Base-by-base conservation (phyloP, 495 filamentous ascomycete species). In the Penicillium bialowiezense region DNA sequence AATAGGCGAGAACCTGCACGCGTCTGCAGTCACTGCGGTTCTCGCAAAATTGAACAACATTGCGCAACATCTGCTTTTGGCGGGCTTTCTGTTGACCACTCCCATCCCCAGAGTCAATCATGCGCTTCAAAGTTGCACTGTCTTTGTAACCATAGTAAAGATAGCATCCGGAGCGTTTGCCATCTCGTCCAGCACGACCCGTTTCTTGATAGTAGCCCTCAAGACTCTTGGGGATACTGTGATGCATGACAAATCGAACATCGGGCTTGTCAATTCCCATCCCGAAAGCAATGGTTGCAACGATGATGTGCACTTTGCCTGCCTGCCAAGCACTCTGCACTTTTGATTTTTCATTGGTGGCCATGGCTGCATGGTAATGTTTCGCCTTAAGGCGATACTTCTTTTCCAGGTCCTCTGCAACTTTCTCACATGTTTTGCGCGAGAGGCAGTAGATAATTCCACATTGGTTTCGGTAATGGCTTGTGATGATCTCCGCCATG, bases 191-290 rank as follows among this genome's bases (percentile, higher is more conserved):
- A 17, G 93, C 93, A 37, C 93, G 87, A 0, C 93, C 93, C 9
- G 91, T 98, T 60, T 98, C 95, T 60, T 98, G 93, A 56, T 96
- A 97, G 61, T 98, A 98, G 0, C 92, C 95, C 67, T 98, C 93
- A n/a, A 98, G 75, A 58, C 89, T 95, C 67, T 96, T 96, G 1
- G 93, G 93, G 6, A 97, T 76, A 14, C 80, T 86, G 56, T 95
- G 84, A 65, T 98, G 93, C 24, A 98, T 90, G 33, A 98, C 91
- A 55, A 91, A 97, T 10, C 93, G 87, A 31, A 98, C 92, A 64
- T 98, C 86, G 0, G 90, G 78, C 65, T 98, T 98, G 69, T 98
- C 93, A 45, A 98, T 97, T 13, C 93, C 93, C 93, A 98, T 98
- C 8, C 93, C 93, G 63, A 98, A 98, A 21, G 93, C 93, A 65